Base-by-base conservation (phyloP, 176 grass and related monocot genomes). In the Melocanna baccifera region DNA sequence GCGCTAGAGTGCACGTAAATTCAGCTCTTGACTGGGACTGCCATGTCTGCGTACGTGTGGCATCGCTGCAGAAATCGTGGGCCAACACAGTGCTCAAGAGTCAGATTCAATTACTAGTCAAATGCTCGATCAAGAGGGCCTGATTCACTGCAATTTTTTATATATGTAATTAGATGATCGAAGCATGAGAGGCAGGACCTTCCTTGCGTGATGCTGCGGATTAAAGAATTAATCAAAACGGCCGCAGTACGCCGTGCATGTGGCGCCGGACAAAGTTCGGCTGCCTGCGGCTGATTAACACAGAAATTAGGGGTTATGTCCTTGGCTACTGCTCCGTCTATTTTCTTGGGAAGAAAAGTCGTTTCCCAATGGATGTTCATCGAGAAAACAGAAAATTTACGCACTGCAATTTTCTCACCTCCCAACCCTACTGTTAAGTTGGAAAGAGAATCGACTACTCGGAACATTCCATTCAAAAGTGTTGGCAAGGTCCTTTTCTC, bases 1-100 rank as follows among this genome's bases (percentile, higher is more conserved):
- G 62, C 47, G 65, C 52, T 79, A 40, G 66, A 50, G 37, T 40
- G 62, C 63, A 47, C 84, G 41, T 37, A 55, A 79, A 86, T 50
- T 53, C 12, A 19, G 36, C 48, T 57, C 28, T 18, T 68, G 63
- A 25, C 26, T 5, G 59, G 76, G 16, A 20, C 42, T 26, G 58
- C 57, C 5, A 30, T 32, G 55, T 59, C n/a, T 11, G 68, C 68
- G 53, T 39, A 2, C 30, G 23, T 32, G 58, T 32, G 70, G 73
- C 29, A 16, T 58, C 13, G 28, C 62, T 14, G 73, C 50, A 25
- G 81, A 73, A 73, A 83, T 68, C 74, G 23, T 34, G 83, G 79
- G 48, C 30, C 3, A 36, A 6, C 81, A 64, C 81, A 42, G 14
- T 26, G 62, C 62, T 61, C 40, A 41, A 36, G 40, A 9, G 8